These are phyloP conservation scores for Wickerhamomyces sp. DNA, from an alignment of 1,139 yeast species.

Conservation along the genomic window DNA sequence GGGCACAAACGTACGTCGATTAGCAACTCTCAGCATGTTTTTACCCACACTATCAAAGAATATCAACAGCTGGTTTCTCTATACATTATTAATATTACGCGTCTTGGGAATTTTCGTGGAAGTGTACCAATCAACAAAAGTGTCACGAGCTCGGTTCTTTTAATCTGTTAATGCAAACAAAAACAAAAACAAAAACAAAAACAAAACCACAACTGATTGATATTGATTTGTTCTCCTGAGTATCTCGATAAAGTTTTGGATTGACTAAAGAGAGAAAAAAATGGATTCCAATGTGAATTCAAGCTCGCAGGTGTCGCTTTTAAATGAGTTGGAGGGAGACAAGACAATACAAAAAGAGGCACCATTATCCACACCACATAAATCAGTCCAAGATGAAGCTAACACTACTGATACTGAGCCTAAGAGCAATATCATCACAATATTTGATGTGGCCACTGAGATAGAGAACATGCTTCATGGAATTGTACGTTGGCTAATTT, in stretches of 20 bases:
- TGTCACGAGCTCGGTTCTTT: too few relatives aligned
- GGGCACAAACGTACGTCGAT: not conserved
- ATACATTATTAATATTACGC: not conserved
- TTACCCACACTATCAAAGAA: too few relatives aligned
- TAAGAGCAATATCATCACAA: constrained; percentile 30
- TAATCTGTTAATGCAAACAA: too few relatives aligned
- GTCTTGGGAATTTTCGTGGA: too few relatives aligned
- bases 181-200: too few relatives aligned
- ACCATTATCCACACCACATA: constrained; percentile 11
- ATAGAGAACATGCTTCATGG: constrained; percentile 40
- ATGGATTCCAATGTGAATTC: not conserved
- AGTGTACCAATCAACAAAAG: too few relatives aligned
- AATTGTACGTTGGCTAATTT: constrained; percentile 23
- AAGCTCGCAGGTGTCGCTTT: not conserved
- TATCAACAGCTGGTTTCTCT: not conserved
- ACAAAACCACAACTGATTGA: too few relatives aligned
- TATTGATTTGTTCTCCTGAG: too few relatives aligned
- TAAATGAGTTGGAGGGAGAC: not conserved
- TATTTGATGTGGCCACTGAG: constrained; percentile 49
- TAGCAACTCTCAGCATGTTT: not conserved
- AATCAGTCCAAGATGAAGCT: constrained; percentile 1
- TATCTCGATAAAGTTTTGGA: too few relatives aligned
- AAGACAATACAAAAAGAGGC: constrained; percentile 1
- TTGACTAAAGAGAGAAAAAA: too few relatives aligned
- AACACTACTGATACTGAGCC: not conserved